Evolutionary conservation across 495 filamentous ascomycete genomes (phyloP).

Genomic region (Tuber umbilicatum): DNA sequence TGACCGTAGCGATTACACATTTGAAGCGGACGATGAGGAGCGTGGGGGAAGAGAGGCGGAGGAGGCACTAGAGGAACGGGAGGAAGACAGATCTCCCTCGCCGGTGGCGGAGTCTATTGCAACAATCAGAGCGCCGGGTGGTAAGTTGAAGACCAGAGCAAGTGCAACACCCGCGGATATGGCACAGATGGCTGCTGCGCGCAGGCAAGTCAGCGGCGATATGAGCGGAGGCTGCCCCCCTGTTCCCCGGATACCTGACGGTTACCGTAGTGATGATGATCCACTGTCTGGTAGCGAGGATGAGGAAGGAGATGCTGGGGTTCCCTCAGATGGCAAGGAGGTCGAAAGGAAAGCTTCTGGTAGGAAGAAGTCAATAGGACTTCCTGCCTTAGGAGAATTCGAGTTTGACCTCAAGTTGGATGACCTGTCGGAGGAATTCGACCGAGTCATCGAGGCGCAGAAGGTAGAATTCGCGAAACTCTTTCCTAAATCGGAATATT

Average conservation of each 20-base stretch:
- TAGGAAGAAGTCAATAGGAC: slow-evolving; percentile 53
- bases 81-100: slow-evolving; percentile 33
- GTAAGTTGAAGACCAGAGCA: slow-evolving; percentile 80
- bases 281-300: slow-evolving; percentile 43
- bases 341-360: slow-evolving; percentile 45
- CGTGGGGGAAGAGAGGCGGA: slow-evolving; percentile 6
- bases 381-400: slow-evolving; percentile 58
- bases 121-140: slow-evolving; percentile 77
- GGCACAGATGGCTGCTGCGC: slow-evolving; percentile 76
- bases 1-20: slow-evolving; percentile 27
- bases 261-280: slow-evolving; percentile 46
- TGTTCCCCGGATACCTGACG: slow-evolving; percentile 58
- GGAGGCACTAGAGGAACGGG: neutral
- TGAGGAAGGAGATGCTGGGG: slow-evolving; percentile 44
- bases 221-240: slow-evolving; percentile 44
- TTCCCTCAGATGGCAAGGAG: slow-evolving; percentile 42
- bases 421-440: slow-evolving; percentile 64
- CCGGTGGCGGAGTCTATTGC: slow-evolving; percentile 74
- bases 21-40: slow-evolving; percentile 43
- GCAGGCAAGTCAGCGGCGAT: slow-evolving; percentile 70
- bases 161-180: slow-evolving; percentile 81
- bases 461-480: slow-evolving; percentile 70
- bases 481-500: slow-evolving; percentile 41
- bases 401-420: slow-evolving; percentile 77
- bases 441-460: slow-evolving; percentile 91